Conservation (phyloP, 1,139 yeast genomes). For the Taphrina sp. region DNA sequence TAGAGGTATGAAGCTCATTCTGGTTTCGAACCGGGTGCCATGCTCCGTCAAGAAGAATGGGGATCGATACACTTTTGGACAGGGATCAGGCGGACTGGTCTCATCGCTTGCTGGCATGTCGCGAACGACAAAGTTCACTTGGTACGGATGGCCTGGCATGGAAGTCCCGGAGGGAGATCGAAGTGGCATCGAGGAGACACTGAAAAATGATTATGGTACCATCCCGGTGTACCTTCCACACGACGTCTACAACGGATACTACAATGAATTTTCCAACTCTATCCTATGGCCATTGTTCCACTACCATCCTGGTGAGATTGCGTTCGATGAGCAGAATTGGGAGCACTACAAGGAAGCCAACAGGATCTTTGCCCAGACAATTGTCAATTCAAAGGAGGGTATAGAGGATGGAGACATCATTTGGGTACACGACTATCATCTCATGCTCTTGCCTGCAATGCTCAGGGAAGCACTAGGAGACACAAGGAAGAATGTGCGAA, state of each 20-base stretch:
- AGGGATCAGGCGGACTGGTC: constrained; percentile 97
- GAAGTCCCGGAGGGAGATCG: constrained; percentile 80
- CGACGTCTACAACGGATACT: constrained; percentile 89
- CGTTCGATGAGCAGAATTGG: constrained; percentile 97
- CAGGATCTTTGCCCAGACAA: constrained; percentile 70
- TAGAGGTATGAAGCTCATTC: constrained; percentile 51
- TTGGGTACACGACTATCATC: constrained; percentile 97
- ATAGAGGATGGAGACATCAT: constrained; percentile 82
- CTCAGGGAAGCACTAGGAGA: constrained; percentile 62
- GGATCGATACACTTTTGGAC: constrained; percentile 61
- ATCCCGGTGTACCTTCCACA: constrained; percentile 86
- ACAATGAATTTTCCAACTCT: constrained; percentile 89
- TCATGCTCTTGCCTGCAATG: constrained; percentile 93
- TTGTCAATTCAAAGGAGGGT: constrained; percentile 53
- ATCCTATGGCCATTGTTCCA: constrained; percentile 98
- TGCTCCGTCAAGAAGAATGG: constrained; percentile 77
- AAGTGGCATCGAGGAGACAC: constrained; percentile 63
- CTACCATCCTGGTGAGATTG: constrained; percentile 99
- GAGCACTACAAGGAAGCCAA: constrained; percentile 96
- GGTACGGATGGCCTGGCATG: constrained; percentile 96
- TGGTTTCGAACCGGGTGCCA: constrained; percentile 91
- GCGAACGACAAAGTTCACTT: constrained; percentile 79
- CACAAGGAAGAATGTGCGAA: constrained; percentile 55
- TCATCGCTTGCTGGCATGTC: constrained; percentile 92
- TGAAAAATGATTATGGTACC: constrained; percentile 76